A percentile compares a stretch with the other conserved stretches of the same genome.
Evolutionary conservation across 805 yeast genomes (phyloP).

Genomic region (Pichia deserticola): DNA sequence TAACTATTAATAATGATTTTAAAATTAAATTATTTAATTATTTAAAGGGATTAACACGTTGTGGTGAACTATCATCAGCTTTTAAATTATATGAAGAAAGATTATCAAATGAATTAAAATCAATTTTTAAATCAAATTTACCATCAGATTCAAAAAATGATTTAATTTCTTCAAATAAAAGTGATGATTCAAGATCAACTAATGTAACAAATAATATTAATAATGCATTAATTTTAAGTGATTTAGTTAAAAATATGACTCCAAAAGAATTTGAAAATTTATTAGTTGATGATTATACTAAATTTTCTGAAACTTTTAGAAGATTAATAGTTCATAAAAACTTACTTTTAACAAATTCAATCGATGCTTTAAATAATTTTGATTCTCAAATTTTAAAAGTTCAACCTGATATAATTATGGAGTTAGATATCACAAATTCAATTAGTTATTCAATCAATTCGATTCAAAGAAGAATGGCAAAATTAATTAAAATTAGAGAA

Average conservation of each 20-base stretch:
- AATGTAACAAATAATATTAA: conserved; percentile 17
- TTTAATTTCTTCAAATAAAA: conserved; percentile 2
- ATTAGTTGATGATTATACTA: conserved; percentile 52
- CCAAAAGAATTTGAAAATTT: conserved; percentile 70
- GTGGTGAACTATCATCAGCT: conserved; percentile 56
- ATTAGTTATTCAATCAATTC: conserved; percentile 62
- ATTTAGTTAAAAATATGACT: conserved; percentile 56
- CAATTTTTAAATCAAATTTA: conserved; percentile 55
- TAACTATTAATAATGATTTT: conserved; percentile 52
- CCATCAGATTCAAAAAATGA: conserved; percentile 40
- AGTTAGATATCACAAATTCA: conserved; percentile 58
- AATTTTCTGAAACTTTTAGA: conserved; percentile 64
- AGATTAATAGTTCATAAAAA: conserved; percentile 76
- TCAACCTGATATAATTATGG: conserved; percentile 38
- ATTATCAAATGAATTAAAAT: conserved; percentile 64
- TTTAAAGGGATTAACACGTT: conserved; percentile 50
- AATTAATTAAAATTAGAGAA: conserved; percentile 68
- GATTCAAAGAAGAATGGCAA: conserved; percentile 70
- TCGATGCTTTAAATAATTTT: conserved; percentile 35
- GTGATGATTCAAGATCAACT: conserved; percentile 21
- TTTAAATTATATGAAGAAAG: conserved; percentile 59
- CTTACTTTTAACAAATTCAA: conserved; percentile 61
- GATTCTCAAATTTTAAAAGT: conserved; percentile 23
- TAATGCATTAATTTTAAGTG: conserved; percentile 25
- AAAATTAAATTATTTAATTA: conserved; percentile 44